Percentiles rank a stretch among this genome's conserved stretches.
These are phyloP conservation scores for Truncatella angustata DNA, from an alignment of 2,329 filamentous ascomycete species.

Conservation along the genomic window DNA sequence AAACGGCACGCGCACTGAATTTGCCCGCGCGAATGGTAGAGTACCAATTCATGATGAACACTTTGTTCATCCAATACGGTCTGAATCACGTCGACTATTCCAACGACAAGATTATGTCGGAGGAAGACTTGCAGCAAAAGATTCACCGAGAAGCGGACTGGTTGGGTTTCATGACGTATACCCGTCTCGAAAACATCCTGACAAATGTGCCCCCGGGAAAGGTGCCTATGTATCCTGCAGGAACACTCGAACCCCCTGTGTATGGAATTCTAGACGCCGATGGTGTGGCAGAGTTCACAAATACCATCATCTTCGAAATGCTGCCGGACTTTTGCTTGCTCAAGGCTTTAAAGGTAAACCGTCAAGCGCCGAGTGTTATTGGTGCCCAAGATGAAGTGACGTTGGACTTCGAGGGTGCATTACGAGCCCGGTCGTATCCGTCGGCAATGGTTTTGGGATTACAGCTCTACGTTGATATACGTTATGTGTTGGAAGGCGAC, in stretches of 20 bases:
- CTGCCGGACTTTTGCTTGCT: conserved; percentile 22
- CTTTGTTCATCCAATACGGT: conserved; percentile 24
- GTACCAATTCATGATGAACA: conserved; percentile 24
- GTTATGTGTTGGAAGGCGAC: conserved; percentile 25
- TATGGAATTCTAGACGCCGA: conserved; percentile 20
- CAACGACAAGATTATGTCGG: conserved; percentile 14
- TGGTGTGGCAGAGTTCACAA: conserved; percentile 17
- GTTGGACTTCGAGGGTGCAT: conserved; percentile 20
- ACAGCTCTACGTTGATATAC: conserved; percentile 30
- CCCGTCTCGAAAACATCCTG: conserved; percentile 16
- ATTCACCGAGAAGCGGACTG: conserved; percentile 28
- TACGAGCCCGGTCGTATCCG: conserved; percentile 16
- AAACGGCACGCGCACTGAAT: conserved; percentile 13
- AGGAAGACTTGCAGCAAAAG: conserved; percentile 19
- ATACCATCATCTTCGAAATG: conserved; percentile 18
- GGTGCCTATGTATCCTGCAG: conserved; percentile 18
- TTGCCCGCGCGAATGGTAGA: conserved; percentile 10
- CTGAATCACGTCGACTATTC: conserved; percentile 28
- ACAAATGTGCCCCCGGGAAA: conserved; percentile 21
- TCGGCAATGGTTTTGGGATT: conserved; percentile 26
- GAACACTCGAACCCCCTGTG: conserved; percentile 5
- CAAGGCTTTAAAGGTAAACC: conserved; percentile 24
- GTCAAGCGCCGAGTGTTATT: conserved; percentile 15
- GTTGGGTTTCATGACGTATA: conserved; percentile 22
- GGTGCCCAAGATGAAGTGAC: conserved; percentile 26